A percentile compares a stretch with the other conserved stretches of the same genome.
phyloP scores from a whole-genome alignment of 495 filamentous ascomycete genomes.

The Aspergillus coremiiformis region DNA sequence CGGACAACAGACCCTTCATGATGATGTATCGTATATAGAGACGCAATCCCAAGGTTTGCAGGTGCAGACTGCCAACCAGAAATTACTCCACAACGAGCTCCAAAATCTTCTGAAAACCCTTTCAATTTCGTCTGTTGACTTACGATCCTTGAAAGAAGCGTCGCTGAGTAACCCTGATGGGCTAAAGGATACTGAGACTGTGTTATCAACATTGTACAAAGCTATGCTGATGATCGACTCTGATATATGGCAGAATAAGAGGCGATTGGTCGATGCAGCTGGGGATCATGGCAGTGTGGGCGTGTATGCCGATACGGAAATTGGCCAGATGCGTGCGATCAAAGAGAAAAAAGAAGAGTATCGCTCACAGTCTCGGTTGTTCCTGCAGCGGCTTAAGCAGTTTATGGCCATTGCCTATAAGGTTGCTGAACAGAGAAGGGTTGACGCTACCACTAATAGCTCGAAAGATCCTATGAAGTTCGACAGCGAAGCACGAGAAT shows the following conservation, averaged over 20 bases:
- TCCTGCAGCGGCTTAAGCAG: constrained; percentile 69
- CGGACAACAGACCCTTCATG: constrained; percentile 68
- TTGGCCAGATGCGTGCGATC: constrained; percentile 86
- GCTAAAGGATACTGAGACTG: constrained; percentile 65
- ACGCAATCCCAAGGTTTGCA: constrained; percentile 94
- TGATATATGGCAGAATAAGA: constrained; percentile 51
- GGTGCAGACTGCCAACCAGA: constrained; percentile 95
- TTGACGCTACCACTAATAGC: constrained; percentile 43
- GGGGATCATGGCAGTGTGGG: constrained; percentile 47
- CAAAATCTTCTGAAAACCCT: constrained; percentile 75
- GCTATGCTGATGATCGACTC: constrained; percentile 95
- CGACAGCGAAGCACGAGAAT: constrained; percentile 43
- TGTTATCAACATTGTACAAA: constrained; percentile 77
- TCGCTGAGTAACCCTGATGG: constrained; percentile 65
- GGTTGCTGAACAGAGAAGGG: constrained; percentile 59
- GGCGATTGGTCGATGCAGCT: constrained; percentile 38
- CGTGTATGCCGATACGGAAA: constrained; percentile 66
- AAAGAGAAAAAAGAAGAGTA: constrained; percentile 91
- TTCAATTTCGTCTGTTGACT: constrained; percentile 68
- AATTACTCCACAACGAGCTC: constrained; percentile 82
- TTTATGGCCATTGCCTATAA: constrained; percentile 78
- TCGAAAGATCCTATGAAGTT: constrained; percentile 39
- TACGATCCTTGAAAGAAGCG: constrained; percentile 64
- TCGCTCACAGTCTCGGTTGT: constrained; percentile 57
- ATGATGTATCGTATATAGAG: constrained; percentile 95